phyloP scores from a whole-genome alignment of 208 protist genomes.

The Leishmania lainsoni region DNA sequence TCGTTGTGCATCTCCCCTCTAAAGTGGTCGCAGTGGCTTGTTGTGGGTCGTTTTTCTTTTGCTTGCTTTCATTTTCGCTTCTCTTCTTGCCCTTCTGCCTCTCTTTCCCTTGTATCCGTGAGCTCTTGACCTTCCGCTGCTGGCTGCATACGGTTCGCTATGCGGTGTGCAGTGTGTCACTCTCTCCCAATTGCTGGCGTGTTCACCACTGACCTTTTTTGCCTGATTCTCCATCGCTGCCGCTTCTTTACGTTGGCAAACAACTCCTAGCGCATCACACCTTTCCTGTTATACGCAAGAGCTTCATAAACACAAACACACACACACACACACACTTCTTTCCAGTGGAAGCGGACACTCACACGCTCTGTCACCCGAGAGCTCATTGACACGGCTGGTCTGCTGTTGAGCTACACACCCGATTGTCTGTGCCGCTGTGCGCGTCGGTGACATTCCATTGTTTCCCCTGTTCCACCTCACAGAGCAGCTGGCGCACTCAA shows the following conservation, averaged over 20 bases:
- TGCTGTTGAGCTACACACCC: not conserved
- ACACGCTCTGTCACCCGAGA: not conserved
- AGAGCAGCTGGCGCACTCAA: not conserved
- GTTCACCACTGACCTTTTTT: too few relatives aligned
- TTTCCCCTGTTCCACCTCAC: not conserved
- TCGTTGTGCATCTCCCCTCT: too few relatives aligned
- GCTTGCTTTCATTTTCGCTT: too few relatives aligned
- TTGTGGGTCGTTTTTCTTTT: too few relatives aligned
- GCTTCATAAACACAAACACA: not conserved
- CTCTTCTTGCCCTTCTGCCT: too few relatives aligned
- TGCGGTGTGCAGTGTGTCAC: not conserved
- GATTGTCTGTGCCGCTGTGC: not conserved
- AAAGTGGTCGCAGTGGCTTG: too few relatives aligned
- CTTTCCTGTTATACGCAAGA: not conserved
- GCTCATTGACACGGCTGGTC: not conserved
- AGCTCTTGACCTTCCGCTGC: too few relatives aligned
- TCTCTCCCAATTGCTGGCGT: not conserved
- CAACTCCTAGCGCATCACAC: not conserved
- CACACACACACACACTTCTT: not conserved
- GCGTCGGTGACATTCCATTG: not conserved
- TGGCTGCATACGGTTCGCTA: too few relatives aligned
- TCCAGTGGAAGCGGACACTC: not conserved
- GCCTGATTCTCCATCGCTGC: not conserved
- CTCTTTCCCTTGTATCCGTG: too few relatives aligned
- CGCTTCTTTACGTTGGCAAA: not conserved